A percentile compares a stretch with the other conserved stretches of the same genome.
Evolutionary conservation across 2,329 filamentous ascomycete species (phyloP).

Genomic region (Fusarium verrucosum): DNA sequence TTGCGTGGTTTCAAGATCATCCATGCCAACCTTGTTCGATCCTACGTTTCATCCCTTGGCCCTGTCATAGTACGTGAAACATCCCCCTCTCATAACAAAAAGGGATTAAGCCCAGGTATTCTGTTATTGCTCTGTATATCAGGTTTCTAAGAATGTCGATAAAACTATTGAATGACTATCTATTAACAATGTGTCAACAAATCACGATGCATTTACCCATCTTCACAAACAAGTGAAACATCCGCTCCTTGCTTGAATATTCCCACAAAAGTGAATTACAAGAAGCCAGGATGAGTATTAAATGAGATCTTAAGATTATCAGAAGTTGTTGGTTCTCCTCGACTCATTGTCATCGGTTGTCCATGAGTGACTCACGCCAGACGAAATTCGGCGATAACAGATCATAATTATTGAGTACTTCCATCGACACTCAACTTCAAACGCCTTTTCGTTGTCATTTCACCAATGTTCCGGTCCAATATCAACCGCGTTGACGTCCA

Average conservation of each 20-base stretch:
- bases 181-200: neutral
- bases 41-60: slow-evolving; percentile 22
- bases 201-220: neutral
- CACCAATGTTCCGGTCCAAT: slow-evolving; percentile 54
- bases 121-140: no score
- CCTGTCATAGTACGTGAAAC: slow-evolving; percentile 8
- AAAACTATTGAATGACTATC: neutral
- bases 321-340: no score
- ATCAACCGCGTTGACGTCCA: slow-evolving; percentile 73
- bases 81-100: neutral
- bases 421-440: neutral
- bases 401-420: neutral
- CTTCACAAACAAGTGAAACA: no score
- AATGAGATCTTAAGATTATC: no score
- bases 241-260: no score
- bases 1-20: slow-evolving; percentile 25
- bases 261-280: no score
- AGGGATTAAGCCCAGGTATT: neutral
- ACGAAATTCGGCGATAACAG: neutral
- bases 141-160: neutral
- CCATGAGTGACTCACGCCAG: neutral
- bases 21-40: slow-evolving; percentile 25
- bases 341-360: no score
- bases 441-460: no score
- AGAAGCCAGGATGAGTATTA: no score